Evolutionary conservation across 345 rosid genomes (phyloP).

Genomic region (Melaleuca alternifolia): DNA sequence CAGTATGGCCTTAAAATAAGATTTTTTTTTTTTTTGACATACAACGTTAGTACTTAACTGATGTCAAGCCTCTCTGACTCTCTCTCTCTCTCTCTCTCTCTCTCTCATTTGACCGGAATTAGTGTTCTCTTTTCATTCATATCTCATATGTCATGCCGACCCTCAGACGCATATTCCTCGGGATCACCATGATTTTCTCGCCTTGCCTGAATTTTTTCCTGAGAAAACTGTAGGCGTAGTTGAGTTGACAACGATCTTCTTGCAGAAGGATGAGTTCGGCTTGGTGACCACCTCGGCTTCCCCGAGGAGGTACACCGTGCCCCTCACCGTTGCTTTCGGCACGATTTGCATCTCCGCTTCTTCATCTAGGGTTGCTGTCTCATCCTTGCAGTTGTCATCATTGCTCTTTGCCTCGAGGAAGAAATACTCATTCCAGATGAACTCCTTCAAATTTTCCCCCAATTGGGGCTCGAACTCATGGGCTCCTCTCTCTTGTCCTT

Average conservation of each 20-base stretch:
- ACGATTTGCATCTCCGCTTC: constrained; percentile 51
- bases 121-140: constrained; percentile 3
- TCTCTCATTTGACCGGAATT: background rate
- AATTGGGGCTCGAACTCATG: constrained; percentile 71
- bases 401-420: background rate
- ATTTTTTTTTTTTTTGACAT: background rate
- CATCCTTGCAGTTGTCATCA: background rate
- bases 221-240: constrained; percentile 41
- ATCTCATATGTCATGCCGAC: constrained; percentile 84
- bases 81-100: too few species aligned
- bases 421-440: constrained; percentile 51
- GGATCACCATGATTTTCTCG: constrained; percentile 48
- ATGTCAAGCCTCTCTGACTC: background rate
- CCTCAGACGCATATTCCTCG: constrained; percentile 44
- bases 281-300: constrained; percentile 57
- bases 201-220: constrained; percentile 61
- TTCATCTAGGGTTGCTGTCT: constrained; percentile 38
- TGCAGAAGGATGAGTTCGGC: constrained; percentile 29
- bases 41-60: background rate
- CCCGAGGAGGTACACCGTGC: constrained; percentile 66
- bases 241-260: constrained; percentile 56
- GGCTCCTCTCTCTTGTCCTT: constrained; percentile 86
- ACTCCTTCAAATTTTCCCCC: constrained; percentile 84
- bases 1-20: background rate
- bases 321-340: constrained; percentile 49